phyloP scores from a whole-genome alignment of 2,329 filamentous ascomycete genomes.

The Cercospora beticola region DNA sequence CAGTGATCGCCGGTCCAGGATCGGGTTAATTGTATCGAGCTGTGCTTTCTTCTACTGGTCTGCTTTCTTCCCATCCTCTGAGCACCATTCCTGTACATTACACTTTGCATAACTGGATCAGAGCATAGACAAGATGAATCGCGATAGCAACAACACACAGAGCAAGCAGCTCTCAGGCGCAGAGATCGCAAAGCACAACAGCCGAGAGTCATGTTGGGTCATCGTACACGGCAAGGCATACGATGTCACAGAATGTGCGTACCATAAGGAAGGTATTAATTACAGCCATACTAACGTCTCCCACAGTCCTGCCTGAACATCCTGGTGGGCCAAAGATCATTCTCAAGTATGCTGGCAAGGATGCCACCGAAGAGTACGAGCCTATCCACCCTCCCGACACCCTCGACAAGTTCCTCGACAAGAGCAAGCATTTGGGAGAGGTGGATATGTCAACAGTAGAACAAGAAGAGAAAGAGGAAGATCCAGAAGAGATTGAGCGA shows the following conservation, averaged over 20 bases:
- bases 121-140: conserved; percentile 43
- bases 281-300: background rate
- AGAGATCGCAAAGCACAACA: conserved; percentile 72
- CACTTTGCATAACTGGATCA: conserved; percentile 14
- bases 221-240: conserved; percentile 76
- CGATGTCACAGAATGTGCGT: conserved; percentile 59
- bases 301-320: conserved; percentile 55
- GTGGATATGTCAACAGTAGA: conserved; percentile 83
- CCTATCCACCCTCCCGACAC: conserved; percentile 89
- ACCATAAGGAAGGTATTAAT: conserved; percentile 41
- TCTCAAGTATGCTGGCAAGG: conserved; percentile 92
- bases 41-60: background rate
- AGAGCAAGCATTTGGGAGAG: conserved; percentile 81
- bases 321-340: conserved; percentile 91
- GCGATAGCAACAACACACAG: conserved; percentile 44
- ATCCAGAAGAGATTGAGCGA: conserved; percentile 71
- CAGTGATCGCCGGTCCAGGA: conserved; percentile 14
- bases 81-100: conserved; percentile 1
- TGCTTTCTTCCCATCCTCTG: background rate
- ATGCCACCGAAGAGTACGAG: conserved; percentile 88
- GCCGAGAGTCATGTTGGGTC: conserved; percentile 83
- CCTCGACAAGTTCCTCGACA: conserved; percentile 75
- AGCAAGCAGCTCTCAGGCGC: conserved; percentile 44
- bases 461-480: conserved; percentile 63
- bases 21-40: conserved; percentile 6